Evolutionary conservation across 305 asterid genomes (phyloP), one percentile per base, ranked within the genome.

Genomic region (Euphrasia arctica): DNA sequence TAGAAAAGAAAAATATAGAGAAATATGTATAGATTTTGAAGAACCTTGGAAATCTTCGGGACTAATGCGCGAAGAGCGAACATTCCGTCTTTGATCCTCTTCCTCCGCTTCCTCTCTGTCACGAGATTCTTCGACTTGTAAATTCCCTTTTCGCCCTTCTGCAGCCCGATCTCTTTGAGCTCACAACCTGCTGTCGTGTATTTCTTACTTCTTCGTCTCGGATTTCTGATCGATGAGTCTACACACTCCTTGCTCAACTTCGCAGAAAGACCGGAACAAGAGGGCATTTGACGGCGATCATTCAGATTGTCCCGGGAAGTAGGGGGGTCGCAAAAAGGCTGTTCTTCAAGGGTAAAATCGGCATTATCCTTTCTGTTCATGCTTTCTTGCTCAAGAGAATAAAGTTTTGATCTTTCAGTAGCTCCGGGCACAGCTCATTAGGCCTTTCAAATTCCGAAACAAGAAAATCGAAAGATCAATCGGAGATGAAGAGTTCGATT

Each of bases 81-180:
- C 66, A 85, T 79, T 9, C 94, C 85, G 0, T 78, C 83, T 48
- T 85, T 89, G 60, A 89, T 89, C 83, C 85, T 83, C 77, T 81
- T 76, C 81, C 98, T 85, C 59, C 97, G 70, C 54, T 84, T 89
- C 62, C 97, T 81, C 86, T 92, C 97, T 0, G 96, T 85, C 51
- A 73, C 50, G 6, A 89, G 96, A 83, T 92, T 89, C 90, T 90
- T 87, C 47, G 97, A 85, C 43, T 82, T 76, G 75, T 63, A 79
- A 60, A 76, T 82, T 13, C 85, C 87, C 57, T 57, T 79, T 42
- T 71, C 80, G 0, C 43, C 49, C 56, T 75, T 79, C 64, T 72
- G 81, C 68, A 60, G 10, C 43, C 43, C 9, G 42, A 36, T 70
- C 59, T 71, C 68, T 22, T 58, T 70, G 66, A 54, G 47, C 57